These are phyloP conservation scores for Stachybotrys chartarum DNA, from an alignment of 2,329 filamentous ascomycete species.

Conservation along the genomic window DNA sequence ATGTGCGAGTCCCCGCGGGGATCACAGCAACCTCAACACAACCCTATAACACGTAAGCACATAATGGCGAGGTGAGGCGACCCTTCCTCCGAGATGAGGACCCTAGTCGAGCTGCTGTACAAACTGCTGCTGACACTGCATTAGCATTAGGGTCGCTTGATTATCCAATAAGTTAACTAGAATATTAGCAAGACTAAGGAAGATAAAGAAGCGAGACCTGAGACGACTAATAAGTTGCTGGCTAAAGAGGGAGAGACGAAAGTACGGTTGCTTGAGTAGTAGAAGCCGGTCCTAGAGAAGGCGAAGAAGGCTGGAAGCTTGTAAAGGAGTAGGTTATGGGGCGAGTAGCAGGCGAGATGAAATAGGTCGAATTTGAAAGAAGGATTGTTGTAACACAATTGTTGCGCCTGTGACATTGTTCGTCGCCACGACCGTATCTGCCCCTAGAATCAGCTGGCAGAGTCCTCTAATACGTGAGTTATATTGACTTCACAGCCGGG, in stretches of 20 bases:
- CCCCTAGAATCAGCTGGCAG: background rate
- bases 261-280: background rate
- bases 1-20: background rate
- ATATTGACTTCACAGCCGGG: background rate
- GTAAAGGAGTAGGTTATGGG: background rate
- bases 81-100: background rate
- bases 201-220: background rate
- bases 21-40: background rate
- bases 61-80: background rate
- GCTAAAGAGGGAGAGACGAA: background rate
- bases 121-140: background rate
- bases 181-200: background rate
- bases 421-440: background rate
- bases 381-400: background rate
- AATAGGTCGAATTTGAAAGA: background rate
- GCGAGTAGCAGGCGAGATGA: background rate
- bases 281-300: background rate
- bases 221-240: background rate
- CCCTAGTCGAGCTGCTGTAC: background rate
- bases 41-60: background rate
- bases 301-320: background rate
- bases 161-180: background rate
- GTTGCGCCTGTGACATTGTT: background rate
- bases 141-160: background rate
- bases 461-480: background rate